Conservation (phyloP, 805 yeast genomes). For the Sungouiella blattae region DNA sequence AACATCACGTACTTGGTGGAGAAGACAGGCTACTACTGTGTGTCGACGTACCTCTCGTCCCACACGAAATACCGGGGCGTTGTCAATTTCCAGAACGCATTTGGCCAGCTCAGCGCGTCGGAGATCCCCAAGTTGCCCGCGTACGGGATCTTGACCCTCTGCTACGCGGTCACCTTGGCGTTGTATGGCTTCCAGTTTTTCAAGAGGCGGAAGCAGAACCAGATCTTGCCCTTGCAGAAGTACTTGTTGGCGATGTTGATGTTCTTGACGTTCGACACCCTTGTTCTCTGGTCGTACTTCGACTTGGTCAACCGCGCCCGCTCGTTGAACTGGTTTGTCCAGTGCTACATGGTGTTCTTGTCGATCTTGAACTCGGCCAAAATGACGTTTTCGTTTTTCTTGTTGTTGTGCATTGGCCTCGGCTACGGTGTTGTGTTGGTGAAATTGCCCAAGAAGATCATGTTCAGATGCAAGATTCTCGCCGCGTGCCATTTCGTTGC, state of each 20-base stretch:
- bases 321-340: slow-evolving; percentile 54
- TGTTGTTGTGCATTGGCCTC: slow-evolving; percentile 76
- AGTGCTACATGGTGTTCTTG: slow-evolving; percentile 67
- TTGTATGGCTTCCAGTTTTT: slow-evolving; percentile 81
- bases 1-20: slow-evolving; percentile 61
- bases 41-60: slow-evolving; percentile 51
- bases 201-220: slow-evolving; percentile 70
- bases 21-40: slow-evolving; percentile 89
- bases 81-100: slow-evolving; percentile 88
- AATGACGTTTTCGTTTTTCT: slow-evolving; percentile 82
- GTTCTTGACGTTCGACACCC: slow-evolving; percentile 78
- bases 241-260: slow-evolving; percentile 83
- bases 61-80: slow-evolving; percentile 52
- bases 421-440: slow-evolving; percentile 96
- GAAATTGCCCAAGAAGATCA: slow-evolving; percentile 66
- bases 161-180: slow-evolving; percentile 78
- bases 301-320: slow-evolving; percentile 68
- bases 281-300: slow-evolving; percentile 87
- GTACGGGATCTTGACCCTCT: slow-evolving; percentile 80
- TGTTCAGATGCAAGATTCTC: slow-evolving; percentile 56
- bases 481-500: slow-evolving; percentile 38
- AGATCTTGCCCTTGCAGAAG: slow-evolving; percentile 84
- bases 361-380: slow-evolving; percentile 78
- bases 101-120: slow-evolving; percentile 82
- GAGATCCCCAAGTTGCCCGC: slow-evolving; percentile 89